A percentile compares a stretch with the other conserved stretches of the same genome.
Evolutionary conservation across 805 yeast species (phyloP).

Genomic region (Suhomyces sp.): DNA sequence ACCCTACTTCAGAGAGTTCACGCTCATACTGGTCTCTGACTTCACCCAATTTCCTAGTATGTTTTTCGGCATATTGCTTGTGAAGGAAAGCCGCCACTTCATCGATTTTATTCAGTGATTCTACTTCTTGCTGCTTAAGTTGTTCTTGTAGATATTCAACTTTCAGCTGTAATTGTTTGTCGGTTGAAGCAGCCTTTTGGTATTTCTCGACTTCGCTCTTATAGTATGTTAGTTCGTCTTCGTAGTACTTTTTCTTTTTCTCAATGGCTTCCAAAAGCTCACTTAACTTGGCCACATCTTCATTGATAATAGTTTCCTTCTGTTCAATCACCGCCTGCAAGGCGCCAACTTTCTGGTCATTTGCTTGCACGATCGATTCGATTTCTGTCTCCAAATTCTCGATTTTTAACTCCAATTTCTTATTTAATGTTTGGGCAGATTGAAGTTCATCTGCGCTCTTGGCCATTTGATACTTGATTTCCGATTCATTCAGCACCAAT

Average conservation of each 20-base stretch:
- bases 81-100: conserved; percentile 68
- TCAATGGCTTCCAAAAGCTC: conserved; percentile 25
- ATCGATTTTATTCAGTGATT: conserved; percentile 53
- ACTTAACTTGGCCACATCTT: conserved; percentile 27
- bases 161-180: conserved; percentile 10
- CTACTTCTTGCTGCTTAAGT: conserved; percentile 39
- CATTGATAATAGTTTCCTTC: conserved; percentile 30
- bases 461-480: conserved; percentile 2
- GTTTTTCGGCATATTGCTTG: conserved; percentile 72
- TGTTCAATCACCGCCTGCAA: conserved; percentile 13
- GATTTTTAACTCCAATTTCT: conserved; percentile 10
- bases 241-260: conserved; percentile 10
- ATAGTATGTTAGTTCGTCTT: conserved; percentile 10
- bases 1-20: conserved; percentile 7
- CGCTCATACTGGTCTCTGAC: conserved; percentile 35
- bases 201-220: conserved; percentile 11
- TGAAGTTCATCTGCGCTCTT: conserved; percentile 6
- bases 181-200: conserved; percentile 10
- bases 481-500: conserved; percentile 11
- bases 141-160: conserved; percentile 19
- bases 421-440: conserved; percentile 6
- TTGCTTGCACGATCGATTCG: conserved; percentile 10
- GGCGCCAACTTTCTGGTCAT: conserved; percentile 5
- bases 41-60: conserved; percentile 64
- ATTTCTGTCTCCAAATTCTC: conserved; percentile 29